Conservation (phyloP, 169 alveolate species). For the Perkinsus olseni region DNA sequence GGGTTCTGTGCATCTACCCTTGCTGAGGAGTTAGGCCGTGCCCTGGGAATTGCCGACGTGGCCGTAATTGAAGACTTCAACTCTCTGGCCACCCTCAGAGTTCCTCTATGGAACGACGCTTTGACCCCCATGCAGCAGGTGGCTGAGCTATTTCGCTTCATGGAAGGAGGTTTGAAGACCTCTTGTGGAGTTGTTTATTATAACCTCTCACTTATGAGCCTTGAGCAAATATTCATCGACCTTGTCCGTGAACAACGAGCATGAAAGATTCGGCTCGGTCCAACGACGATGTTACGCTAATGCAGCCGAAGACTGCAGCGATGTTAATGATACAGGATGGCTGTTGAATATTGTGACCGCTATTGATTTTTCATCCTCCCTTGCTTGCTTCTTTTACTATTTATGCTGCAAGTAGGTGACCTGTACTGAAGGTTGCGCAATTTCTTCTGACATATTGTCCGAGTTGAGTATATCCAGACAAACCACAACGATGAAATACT, state of each 20-base stretch:
- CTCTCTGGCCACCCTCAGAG: not conserved
- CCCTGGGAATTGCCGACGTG: not conserved
- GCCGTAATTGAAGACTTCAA: not conserved
- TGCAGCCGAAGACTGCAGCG: too few relatives aligned
- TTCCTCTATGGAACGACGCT: not conserved
- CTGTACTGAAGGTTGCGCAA: too few relatives aligned
- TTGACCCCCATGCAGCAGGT: not conserved
- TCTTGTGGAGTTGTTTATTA: not conserved
- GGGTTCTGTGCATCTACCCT: not conserved
- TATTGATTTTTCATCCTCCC: too few relatives aligned
- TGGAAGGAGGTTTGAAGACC: not conserved
- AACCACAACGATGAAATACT: too few relatives aligned
- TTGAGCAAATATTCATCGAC: not conserved
- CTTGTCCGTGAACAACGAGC: not conserved
- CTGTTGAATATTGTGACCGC: too few relatives aligned
- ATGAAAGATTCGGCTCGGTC: not conserved
- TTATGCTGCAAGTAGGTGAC: too few relatives aligned
- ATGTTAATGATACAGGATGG: too few relatives aligned
- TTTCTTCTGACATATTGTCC: too few relatives aligned
- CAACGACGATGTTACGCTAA: too few relatives aligned
- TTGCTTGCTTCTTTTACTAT: too few relatives aligned
- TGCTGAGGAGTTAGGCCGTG: not conserved
- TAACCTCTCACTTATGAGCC: not conserved
- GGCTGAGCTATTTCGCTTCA: not conserved
- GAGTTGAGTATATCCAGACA: too few relatives aligned